These are phyloP conservation scores for Baorangia bicolor DNA, from an alignment of 768 basidiomycete genomes.

Conservation along the genomic window DNA sequence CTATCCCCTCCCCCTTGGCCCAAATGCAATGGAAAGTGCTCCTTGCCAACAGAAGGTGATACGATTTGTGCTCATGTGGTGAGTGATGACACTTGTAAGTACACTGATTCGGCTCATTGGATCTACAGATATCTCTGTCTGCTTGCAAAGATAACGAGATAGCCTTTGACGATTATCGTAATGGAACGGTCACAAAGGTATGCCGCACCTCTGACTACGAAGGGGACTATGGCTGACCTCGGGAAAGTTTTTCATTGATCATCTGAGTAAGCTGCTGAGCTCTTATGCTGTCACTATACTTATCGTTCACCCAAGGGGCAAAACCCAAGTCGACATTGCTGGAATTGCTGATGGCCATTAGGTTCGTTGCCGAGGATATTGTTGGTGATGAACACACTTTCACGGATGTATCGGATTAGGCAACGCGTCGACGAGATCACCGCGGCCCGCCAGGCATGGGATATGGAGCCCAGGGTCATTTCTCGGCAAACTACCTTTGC, in stretches of 20 bases:
- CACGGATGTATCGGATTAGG: constrained; percentile 4
- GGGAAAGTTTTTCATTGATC: constrained; percentile 29
- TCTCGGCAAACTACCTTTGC: constrained; percentile 16
- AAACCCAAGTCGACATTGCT: constrained; percentile 24
- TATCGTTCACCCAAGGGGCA: constrained; percentile 10
- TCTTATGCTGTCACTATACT: not conserved
- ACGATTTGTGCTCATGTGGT: constrained; percentile 22
- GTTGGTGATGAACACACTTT: not conserved
- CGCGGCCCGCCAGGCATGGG: constrained; percentile 12
- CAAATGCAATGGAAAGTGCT: constrained; percentile 22
- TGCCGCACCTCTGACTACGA: not conserved
- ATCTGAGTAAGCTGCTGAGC: constrained; percentile 20
- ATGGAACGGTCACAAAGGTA: constrained; percentile 24
- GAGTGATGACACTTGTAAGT: constrained; percentile 4
- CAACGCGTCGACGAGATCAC: constrained; percentile 17
- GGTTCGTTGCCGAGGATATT: constrained; percentile 13
- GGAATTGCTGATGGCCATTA: constrained; percentile 21
- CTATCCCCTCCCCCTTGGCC: constrained; percentile 19
- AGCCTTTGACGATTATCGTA: constrained; percentile 20
- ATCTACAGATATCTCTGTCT: constrained; percentile 26
- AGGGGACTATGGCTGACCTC: not conserved
- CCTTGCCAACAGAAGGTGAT: not conserved
- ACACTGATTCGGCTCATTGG: not conserved
- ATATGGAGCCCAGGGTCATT: not conserved
- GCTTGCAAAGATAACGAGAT: constrained; percentile 28